A percentile compares a stretch with the other conserved stretches of the same genome.
Conservation (phyloP, 495 filamentous ascomycete genomes). For the Pseudotulostoma volvatum region DNA sequence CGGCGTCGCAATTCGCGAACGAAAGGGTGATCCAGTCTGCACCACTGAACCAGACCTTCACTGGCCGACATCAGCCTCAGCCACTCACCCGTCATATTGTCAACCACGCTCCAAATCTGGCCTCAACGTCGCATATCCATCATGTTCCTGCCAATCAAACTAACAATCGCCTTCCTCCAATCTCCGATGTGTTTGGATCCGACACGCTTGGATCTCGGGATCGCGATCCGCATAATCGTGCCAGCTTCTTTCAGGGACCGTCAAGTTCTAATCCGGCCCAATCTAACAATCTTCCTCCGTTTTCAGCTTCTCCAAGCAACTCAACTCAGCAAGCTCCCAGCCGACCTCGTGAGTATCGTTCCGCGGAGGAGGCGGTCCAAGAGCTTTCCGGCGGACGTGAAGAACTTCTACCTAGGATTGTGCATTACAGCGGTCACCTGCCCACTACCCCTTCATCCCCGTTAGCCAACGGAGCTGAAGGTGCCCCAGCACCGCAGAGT, state of each 20-base stretch:
- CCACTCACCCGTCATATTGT: slow-evolving; percentile 67
- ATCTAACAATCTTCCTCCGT: slow-evolving; percentile 43
- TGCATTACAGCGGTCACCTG: slow-evolving; percentile 83
- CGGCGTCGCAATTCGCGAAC: slow-evolving; percentile 87
- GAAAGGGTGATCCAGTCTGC: slow-evolving; percentile 96
- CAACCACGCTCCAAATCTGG: slow-evolving; percentile 73
- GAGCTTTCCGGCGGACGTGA: slow-evolving; percentile 81
- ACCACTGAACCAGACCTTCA: slow-evolving; percentile 89
- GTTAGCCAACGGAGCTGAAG: slow-evolving; percentile 16
- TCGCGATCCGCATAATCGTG: slow-evolving; percentile 16
- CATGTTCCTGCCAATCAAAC: slow-evolving; percentile 81
- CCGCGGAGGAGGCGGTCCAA: slow-evolving; percentile 85
- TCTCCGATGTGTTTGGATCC: slow-evolving; percentile 82
- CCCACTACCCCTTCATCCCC: slow-evolving; percentile 90
- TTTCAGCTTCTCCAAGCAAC: slow-evolving; percentile 62
- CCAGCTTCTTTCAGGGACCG: slow-evolving; percentile 28
- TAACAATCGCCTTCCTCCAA: slow-evolving; percentile 81
- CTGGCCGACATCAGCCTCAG: slow-evolving; percentile 69
- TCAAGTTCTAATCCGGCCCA: slow-evolving; percentile 50
- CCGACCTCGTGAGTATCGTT: slow-evolving; percentile 76
- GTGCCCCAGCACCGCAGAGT: slow-evolving; percentile 6
- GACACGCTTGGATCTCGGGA: slow-evolving; percentile 47
- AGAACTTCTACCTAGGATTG: slow-evolving; percentile 77
- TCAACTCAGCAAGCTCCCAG: slow-evolving; percentile 33
- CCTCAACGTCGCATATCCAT: slow-evolving; percentile 79